Evolutionary conservation across 2,329 filamentous ascomycete genomes (phyloP).

Genomic region (Phialophora verrucosa): DNA sequence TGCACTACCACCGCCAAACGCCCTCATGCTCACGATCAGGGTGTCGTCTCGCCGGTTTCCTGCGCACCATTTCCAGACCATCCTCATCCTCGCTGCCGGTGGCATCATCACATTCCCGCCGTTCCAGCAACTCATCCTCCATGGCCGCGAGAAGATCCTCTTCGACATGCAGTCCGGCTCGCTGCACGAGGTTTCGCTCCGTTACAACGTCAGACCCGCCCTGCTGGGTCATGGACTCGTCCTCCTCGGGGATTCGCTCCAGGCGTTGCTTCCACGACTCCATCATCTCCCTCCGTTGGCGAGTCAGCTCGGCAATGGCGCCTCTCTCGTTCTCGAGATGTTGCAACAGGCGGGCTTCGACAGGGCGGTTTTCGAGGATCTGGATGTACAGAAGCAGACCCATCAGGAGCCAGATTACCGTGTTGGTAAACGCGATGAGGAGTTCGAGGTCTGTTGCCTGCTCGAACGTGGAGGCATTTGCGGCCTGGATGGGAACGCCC

Average conservation of each 20-base stretch:
- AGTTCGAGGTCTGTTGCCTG: conserved; percentile 11
- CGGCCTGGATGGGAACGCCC: neutral
- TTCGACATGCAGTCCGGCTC: neutral
- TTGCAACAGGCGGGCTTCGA: conserved; percentile 7
- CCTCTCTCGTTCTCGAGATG: conserved; percentile 5
- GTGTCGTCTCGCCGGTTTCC: neutral
- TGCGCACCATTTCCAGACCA: conserved; percentile 3
- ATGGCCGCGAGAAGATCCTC: conserved; percentile 11
- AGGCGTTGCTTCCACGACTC: neutral
- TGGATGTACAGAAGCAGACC: conserved; percentile 17
- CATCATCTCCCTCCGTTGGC: neutral
- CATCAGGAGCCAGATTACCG: conserved; percentile 23
- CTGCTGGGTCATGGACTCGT: conserved; percentile 4
- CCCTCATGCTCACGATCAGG: neutral
- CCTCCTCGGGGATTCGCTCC: conserved; percentile 8
- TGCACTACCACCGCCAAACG: neutral
- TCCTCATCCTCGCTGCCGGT: neutral
- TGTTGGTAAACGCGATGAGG: conserved; percentile 25
- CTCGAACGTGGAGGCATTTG: neutral
- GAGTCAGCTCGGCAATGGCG: neutral
- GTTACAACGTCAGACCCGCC: neutral
- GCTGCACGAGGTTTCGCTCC: neutral
- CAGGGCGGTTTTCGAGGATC: conserved; percentile 21
- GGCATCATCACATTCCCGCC: neutral
- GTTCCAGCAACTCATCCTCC: conserved; percentile 7